Conservation (phyloP, 495 filamentous ascomycete species). For the Aspergillus saccharolyticus region DNA sequence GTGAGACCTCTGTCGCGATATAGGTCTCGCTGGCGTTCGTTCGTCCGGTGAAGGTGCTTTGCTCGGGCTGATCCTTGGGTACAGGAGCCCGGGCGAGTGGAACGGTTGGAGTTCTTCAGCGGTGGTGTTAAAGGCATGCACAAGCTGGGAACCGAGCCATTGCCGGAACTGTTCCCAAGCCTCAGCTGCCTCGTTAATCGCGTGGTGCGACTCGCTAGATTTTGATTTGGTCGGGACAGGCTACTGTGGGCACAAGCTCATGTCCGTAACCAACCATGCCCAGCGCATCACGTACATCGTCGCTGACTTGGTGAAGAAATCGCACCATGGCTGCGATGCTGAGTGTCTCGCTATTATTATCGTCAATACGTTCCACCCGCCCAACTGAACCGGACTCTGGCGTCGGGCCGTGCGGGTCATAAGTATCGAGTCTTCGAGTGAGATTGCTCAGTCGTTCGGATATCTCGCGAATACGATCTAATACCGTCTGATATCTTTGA, state of each 20-base stretch:
- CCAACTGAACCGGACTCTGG: not conserved
- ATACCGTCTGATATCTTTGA: not conserved
- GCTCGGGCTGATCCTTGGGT: not conserved
- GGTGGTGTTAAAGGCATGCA: constrained; percentile 2
- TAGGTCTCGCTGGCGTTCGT: not conserved
- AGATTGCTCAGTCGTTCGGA: constrained; percentile 5
- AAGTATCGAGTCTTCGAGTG: not conserved
- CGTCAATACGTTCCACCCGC: not conserved
- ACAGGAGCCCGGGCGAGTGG: not conserved
- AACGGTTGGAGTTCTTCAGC: not conserved
- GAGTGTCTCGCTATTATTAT: not conserved
- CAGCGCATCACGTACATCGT: constrained; percentile 7
- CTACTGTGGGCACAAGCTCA: constrained; percentile 4
- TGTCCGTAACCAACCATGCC: constrained; percentile 8
- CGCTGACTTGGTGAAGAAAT: constrained; percentile 8
- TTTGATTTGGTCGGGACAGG: not conserved
- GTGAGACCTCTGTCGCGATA: not conserved
- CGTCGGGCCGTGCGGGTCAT: not conserved
- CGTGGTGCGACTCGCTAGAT: not conserved
- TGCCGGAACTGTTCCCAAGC: constrained; percentile 13
- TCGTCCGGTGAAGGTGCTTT: not conserved
- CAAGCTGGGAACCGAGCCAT: constrained; percentile 10
- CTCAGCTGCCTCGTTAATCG: constrained; percentile 7
- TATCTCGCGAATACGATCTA: constrained; percentile 10
- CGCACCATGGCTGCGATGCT: constrained; percentile 4